Percentiles rank a stretch among this genome's conserved stretches.
These are phyloP conservation scores for Capsicum baccatum DNA, from an alignment of 257 asterid genomes.

Conservation along the genomic window DNA sequence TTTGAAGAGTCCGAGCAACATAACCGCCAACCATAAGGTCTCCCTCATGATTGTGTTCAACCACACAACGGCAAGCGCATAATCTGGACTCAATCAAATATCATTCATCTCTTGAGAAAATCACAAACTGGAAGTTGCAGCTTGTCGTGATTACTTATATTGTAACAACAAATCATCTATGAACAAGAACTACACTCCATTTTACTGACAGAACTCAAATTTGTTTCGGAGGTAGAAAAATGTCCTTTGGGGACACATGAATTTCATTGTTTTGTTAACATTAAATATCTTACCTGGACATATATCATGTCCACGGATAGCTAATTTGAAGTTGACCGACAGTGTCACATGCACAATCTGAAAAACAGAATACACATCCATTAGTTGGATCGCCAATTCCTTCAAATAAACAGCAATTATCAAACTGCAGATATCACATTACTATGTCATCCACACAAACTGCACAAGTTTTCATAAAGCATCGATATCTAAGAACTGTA, in stretches of 20 bases:
- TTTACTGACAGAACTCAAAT: background rate
- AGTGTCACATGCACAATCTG: constrained; percentile 46
- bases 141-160: background rate
- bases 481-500: background rate
- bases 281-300: constrained; percentile 65
- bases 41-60: background rate
- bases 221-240: background rate
- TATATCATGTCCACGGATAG: constrained; percentile 52
- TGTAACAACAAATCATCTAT: background rate
- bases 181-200: background rate
- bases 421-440: background rate
- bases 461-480: background rate
- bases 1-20: no score
- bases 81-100: background rate
- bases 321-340: constrained; percentile 36
- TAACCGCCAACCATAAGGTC: no score
- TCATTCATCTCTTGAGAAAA: background rate
- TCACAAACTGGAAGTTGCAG: background rate
- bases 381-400: background rate
- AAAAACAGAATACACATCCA: constrained; percentile 23
- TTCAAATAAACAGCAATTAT: background rate
- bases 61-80: background rate
- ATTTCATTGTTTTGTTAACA: background rate
- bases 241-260: background rate
- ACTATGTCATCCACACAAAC: background rate